Conservation (phyloP, 768 basidiomycete species). For the Kwoniella sp. region DNA sequence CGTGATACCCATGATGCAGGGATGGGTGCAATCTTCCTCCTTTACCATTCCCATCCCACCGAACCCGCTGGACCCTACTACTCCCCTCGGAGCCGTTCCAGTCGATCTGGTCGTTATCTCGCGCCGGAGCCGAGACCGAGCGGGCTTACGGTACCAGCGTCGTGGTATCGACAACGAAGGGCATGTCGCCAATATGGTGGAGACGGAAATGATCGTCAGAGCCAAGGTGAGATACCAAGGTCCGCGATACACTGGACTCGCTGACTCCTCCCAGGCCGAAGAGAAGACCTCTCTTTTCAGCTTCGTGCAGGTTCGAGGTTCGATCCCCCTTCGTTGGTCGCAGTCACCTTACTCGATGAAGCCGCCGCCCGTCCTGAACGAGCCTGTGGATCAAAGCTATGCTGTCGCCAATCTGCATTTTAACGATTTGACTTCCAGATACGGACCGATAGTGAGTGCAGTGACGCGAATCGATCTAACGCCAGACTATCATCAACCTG, state of each 20-base stretch:
- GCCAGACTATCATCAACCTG: constrained; percentile 76
- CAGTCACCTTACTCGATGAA: constrained; percentile 82
- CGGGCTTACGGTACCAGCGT: constrained; percentile 89
- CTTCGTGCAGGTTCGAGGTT: constrained; percentile 86
- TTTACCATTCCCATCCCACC: constrained; percentile 56
- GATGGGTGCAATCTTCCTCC: constrained; percentile 72
- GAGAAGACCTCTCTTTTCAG: constrained; percentile 72
- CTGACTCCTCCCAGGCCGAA: constrained; percentile 59
- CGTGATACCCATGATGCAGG: constrained; percentile 87
- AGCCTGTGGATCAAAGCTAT: constrained; percentile 67
- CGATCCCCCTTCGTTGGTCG: constrained; percentile 90
- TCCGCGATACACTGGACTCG: not conserved
- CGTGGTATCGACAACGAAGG: constrained; percentile 90
- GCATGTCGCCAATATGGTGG: constrained; percentile 62
- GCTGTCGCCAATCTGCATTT: constrained; percentile 73
- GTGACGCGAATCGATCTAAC: not conserved
- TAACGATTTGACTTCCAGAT: constrained; percentile 59
- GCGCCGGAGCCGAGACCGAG: constrained; percentile 77
- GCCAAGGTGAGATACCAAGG: constrained; percentile 62
- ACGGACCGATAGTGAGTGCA: constrained; percentile 69
- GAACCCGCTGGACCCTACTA: constrained; percentile 25
- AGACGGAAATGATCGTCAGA: constrained; percentile 83
- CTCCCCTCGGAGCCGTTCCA: constrained; percentile 35
- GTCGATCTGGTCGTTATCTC: constrained; percentile 81
- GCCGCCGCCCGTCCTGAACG: constrained; percentile 76